phyloP scores from a whole-genome alignment of 331 rosid genomes.

The Pyrus hybrid region DNA sequence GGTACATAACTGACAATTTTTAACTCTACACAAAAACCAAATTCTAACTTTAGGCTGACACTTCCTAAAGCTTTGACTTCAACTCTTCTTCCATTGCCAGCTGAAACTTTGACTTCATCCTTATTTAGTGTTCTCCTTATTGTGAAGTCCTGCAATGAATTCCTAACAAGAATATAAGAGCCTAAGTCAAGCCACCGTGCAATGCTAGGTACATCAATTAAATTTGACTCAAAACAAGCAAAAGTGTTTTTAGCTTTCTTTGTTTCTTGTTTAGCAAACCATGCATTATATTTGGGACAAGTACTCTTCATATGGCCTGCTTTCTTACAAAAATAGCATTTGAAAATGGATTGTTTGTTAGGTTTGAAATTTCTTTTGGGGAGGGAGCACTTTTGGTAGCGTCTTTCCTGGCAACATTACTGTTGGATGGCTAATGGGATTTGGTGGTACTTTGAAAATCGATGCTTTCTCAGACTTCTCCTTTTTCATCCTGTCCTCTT shows the following conservation, averaged over 20 bases:
- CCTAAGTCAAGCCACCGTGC: neutral
- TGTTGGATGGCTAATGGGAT: too few relatives aligned
- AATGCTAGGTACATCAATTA: neutral
- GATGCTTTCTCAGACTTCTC: too few relatives aligned
- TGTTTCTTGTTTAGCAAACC: neutral
- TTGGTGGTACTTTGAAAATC: too few relatives aligned
- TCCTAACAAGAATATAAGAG: neutral
- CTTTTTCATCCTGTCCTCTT: too few relatives aligned
- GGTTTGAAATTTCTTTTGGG: too few relatives aligned
- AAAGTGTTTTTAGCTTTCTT: neutral
- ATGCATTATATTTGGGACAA: too few relatives aligned
- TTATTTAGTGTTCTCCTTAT: neutral
- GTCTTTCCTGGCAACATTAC: too few relatives aligned
- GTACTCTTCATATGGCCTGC: neutral
- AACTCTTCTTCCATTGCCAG: neutral
- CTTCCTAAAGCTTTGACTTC: neutral
- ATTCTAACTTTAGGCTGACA: neutral
- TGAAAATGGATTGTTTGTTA: neutral
- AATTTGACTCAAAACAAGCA: neutral
- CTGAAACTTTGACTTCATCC: too few relatives aligned
- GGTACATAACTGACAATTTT: neutral
- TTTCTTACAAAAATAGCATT: neutral
- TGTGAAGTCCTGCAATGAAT: too few relatives aligned
- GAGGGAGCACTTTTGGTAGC: neutral
- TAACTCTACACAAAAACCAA: neutral